phyloP scores from a whole-genome alignment of 306 rosid genomes.

The Sphenostylis stenocarpa region DNA sequence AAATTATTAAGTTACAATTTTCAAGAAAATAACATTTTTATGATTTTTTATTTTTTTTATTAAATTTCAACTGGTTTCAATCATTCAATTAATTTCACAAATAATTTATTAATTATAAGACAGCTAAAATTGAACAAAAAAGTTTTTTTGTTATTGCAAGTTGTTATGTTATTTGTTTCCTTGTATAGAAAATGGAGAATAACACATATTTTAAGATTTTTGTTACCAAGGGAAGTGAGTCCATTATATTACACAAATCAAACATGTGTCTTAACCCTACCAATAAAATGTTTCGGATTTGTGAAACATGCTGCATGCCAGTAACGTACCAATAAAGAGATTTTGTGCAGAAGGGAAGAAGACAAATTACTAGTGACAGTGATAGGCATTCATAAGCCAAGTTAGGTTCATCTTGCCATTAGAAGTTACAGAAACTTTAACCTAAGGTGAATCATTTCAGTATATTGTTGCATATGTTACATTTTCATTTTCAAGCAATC shows the following conservation, averaged over 20 bases:
- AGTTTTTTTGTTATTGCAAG: no score
- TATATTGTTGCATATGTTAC: constrained; percentile 4
- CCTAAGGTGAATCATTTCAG: not conserved
- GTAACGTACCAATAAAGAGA: not conserved
- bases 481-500: not conserved
- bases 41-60: no score
- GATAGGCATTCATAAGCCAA: not conserved
- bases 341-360: constrained; percentile 22
- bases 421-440: constrained; percentile 6
- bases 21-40: no score
- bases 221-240: not conserved
- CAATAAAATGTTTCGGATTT: constrained; percentile 18
- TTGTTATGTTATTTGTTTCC: not conserved
- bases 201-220: constrained; percentile 9
- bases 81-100: no score
- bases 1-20: no score
- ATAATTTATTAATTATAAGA: no score
- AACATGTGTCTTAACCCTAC: not conserved
- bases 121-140: no score
- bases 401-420: not conserved
- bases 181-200: constrained; percentile 5
- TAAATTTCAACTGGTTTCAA: no score
- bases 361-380: not conserved
- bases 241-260: not conserved
- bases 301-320: constrained; percentile 7